Evolutionary conservation across 768 basidiomycete species (phyloP), one percentile per base, ranked within the genome.

Genomic region (Phanerodontia chrysosporium): DNA sequence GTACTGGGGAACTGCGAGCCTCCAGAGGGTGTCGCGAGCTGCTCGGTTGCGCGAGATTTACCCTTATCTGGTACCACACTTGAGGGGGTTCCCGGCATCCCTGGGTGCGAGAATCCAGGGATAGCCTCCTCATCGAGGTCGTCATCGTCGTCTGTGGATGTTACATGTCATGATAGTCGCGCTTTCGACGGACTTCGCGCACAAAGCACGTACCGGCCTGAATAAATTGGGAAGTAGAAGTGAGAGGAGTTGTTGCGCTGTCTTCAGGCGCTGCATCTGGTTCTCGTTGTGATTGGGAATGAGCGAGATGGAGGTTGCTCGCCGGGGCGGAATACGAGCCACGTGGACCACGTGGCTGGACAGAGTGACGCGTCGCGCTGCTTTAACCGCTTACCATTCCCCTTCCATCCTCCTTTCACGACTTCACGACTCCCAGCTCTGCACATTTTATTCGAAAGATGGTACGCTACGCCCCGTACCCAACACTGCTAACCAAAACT

Each of bases 111-210:
- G 77, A 90, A 92, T 10, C 86, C 83, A 14, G 92, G 91, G 57
- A 94, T 90, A 71, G 81, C 76, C 49, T 87, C 87, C 67, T 94
- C 92, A 72, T 92, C 85, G 49, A 92, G 69, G 71, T 94, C 91
- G 62, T 91, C 91, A 45, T 92, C 90, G 60, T 90, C 87, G 65
- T 91, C 89, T 67, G 45, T 25, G 48, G 18, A 18, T 32, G 49
- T 48, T 28, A 44, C 39, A 49, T 49, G 52, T 53, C 39, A 53
- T 39, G 35, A 42, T 53, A n/a, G 3, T 3, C 3, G 30, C 21
- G 32, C 22, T 30, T 21, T 27, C 46, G 52, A 44, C 29, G 28
- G 27, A 10, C 39, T 18, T 45, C 14, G 24, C 22, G 29, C 10
- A 12, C 29, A 12, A 24, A 2, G 13, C n/a, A 67, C 71, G 58